These are phyloP conservation scores for Botrytis aclada DNA, from an alignment of 2,329 filamentous ascomycete genomes.

Conservation along the genomic window DNA sequence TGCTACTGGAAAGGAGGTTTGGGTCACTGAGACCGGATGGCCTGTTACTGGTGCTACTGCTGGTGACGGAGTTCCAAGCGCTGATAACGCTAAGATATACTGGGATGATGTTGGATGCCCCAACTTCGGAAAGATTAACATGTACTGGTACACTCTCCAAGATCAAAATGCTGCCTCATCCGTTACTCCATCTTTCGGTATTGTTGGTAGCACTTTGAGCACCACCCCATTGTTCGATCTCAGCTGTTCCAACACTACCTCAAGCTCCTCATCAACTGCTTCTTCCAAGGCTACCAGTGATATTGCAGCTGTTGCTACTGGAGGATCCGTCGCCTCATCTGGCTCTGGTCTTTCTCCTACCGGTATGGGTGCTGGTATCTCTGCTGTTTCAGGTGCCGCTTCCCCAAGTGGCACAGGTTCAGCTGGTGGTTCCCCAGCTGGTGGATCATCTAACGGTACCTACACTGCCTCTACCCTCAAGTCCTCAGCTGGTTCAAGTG, in stretches of 20 bases:
- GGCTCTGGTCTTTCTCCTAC: slow-evolving; percentile 29
- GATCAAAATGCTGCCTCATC: slow-evolving; percentile 56
- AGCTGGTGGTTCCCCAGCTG: slow-evolving; percentile 1
- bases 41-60: slow-evolving; percentile 66
- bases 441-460: slow-evolving; percentile 14
- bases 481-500: slow-evolving; percentile 7
- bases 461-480: slow-evolving; percentile 12
- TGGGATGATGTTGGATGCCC: slow-evolving; percentile 77
- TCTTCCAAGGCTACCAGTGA: slow-evolving; percentile 20
- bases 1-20: slow-evolving; percentile 67
- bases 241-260: slow-evolving; percentile 47
- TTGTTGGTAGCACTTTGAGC: slow-evolving; percentile 55
- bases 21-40: slow-evolving; percentile 89
- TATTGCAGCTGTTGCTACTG: slow-evolving; percentile 18
- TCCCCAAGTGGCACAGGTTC: slow-evolving; percentile 15
- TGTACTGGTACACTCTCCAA: slow-evolving; percentile 77
- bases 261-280: slow-evolving; percentile 24
- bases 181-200: slow-evolving; percentile 67
- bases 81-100: slow-evolving; percentile 71
- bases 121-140: slow-evolving; percentile 60
- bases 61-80: slow-evolving; percentile 60
- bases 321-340: slow-evolving; percentile 21
- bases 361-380: slow-evolving; percentile 22
- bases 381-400: slow-evolving; percentile 15
- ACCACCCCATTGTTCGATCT: slow-evolving; percentile 62